A percentile compares a stretch with the other conserved stretches of the same genome.
Conservation (phyloP, 2,329 filamentous ascomycete species). For the Ramularia endophylla region DNA sequence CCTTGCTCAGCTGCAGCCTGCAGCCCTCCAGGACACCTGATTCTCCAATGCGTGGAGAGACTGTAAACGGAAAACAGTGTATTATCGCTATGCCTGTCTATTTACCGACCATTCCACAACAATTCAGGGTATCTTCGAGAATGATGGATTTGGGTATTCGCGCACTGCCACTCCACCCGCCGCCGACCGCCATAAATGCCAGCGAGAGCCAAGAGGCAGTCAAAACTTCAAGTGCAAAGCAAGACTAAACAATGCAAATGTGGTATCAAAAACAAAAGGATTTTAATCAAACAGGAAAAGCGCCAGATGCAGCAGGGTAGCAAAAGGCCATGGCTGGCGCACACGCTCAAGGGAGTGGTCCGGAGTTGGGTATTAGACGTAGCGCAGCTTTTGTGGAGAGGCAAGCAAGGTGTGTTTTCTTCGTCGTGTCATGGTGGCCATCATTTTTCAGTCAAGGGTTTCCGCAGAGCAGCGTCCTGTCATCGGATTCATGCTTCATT, state of each 20-base stretch:
- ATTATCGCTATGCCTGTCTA: conserved; percentile 3
- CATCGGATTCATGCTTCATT: no score
- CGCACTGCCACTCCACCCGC: conserved; percentile 4
- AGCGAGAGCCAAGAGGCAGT: neutral
- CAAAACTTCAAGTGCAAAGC: conserved; percentile 6
- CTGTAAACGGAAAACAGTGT: no score
- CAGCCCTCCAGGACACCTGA: no score
- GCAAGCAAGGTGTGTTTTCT: neutral
- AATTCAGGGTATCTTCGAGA: conserved; percentile 12
- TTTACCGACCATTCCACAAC: neutral
- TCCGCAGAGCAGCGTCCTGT: no score
- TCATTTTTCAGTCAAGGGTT: no score
- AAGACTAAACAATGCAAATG: conserved; percentile 9
- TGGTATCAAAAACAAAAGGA: conserved; percentile 13
- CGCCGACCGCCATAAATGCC: no score
- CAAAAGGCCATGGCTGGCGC: conserved; percentile 2
- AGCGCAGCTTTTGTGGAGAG: conserved; percentile 1
- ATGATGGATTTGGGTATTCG: conserved; percentile 7
- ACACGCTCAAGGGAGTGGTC: conserved; percentile 11
- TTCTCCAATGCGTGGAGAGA: no score
- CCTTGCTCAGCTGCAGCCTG: no score
- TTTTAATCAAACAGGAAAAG: conserved; percentile 2
- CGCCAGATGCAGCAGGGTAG: no score
- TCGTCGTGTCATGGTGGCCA: neutral
- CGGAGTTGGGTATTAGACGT: conserved; percentile 19